Evolutionary conservation across 371 early-diverging fungal genomes (phyloP), one percentile per base, ranked within the genome.

Genomic region (Basidiobolus meristosporus): DNA sequence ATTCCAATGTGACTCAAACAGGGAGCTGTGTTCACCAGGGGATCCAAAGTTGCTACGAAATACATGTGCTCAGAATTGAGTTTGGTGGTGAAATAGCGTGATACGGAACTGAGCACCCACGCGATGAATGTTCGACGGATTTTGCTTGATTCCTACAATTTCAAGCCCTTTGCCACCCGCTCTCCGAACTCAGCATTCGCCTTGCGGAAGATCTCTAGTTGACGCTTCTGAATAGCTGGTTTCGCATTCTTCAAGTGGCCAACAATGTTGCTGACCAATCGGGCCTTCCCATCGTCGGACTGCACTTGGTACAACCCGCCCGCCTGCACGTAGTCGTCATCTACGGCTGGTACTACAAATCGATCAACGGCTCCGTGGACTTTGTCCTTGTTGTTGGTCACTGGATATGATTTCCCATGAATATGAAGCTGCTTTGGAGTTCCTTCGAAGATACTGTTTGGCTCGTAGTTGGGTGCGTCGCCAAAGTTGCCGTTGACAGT

Each of bases 261-360:
- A 42, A 73, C 75, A 57, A 82, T 78, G 57, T 77, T 77, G 38
- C 62, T 59, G 36, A 78, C 62, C 52, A 79, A 57, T 30, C 73
- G 63, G 34, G 67, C 55, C 70, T 74, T 75, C 49, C 73, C 73
- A 50, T 70, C 63, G 31, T 57, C 54, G 38, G 65, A 49, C 61
- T 73, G 54, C 41, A 74, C 48, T 41, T 71, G 73, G 64, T 77
- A 82, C 38, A 82, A 54, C 41, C 73, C 53, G 47, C 68, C 70
- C 37, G 75, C 73, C 54, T 82, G 82, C 30, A 65, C 70, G 57
- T 77, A 82, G 61, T 79, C 80, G 47, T 61, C 73, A 46, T 77
- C 76, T 5, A 68, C 44, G 50, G 49, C 43, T 19, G 36, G 37
- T 20, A 47, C 51, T 11, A 49, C 40, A 44, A 51, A 49, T 23